Percentiles rank a stretch among this genome's conserved stretches.
Conservation (phyloP, 2,329 filamentous ascomycete genomes). For the Pestalotiopsis sp. region DNA sequence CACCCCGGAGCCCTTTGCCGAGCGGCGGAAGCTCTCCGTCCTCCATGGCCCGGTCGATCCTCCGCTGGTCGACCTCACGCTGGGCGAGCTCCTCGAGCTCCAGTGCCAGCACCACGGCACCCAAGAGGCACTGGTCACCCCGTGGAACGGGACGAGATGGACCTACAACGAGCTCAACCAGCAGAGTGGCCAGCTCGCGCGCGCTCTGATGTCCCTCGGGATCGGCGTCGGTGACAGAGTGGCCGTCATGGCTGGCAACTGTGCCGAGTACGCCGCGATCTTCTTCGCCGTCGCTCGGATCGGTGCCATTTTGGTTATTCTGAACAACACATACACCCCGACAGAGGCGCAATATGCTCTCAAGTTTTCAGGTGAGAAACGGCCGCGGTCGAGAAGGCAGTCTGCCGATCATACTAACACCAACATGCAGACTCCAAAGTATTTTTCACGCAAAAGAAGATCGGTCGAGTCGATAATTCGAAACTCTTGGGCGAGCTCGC, state of each 20-base stretch:
- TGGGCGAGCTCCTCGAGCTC: conserved; percentile 72
- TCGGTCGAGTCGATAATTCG: conserved; percentile 67
- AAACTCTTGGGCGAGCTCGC: conserved; percentile 59
- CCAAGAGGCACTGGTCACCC: conserved; percentile 71
- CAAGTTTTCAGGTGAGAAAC: conserved; percentile 63
- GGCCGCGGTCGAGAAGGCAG: not conserved
- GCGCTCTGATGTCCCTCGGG: conserved; percentile 68
- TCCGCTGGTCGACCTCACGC: conserved; percentile 70
- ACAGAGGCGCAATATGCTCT: conserved; percentile 73
- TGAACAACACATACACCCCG: conserved; percentile 82
- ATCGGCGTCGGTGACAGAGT: conserved; percentile 71
- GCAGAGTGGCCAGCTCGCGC: conserved; percentile 63
- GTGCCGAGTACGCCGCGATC: conserved; percentile 79
- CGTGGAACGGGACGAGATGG: conserved; percentile 77
- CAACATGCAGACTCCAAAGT: conserved; percentile 63
- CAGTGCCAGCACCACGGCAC: conserved; percentile 68
- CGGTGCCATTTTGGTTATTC: conserved; percentile 71
- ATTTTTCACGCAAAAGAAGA: conserved; percentile 71
- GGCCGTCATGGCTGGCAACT: conserved; percentile 76
- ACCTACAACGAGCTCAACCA: conserved; percentile 68
- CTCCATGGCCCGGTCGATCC: conserved; percentile 71
- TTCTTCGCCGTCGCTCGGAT: conserved; percentile 73
- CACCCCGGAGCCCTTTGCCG: conserved; percentile 19
- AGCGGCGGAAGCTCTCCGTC: conserved; percentile 53
- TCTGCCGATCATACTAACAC: conserved; percentile 2